phyloP scores from a whole-genome alignment of 2,329 filamentous ascomycete genomes.

The Talaromyces piceae region DNA sequence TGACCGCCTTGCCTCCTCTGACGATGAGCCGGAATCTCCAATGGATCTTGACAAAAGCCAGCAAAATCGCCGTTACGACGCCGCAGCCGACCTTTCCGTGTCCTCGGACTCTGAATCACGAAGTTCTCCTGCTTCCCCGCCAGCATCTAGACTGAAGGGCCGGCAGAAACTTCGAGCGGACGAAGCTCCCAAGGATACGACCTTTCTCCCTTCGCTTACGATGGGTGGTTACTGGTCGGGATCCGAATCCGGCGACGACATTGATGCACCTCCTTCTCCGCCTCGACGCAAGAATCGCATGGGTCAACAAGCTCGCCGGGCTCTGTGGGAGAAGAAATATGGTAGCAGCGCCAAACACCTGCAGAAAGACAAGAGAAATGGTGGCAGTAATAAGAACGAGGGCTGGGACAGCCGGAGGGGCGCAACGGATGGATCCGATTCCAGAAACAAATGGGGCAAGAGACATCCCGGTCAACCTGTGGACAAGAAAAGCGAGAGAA shows the following conservation, averaged over 20 bases:
- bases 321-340: slow-evolving; percentile 56
- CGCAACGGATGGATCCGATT: slow-evolving; percentile 33
- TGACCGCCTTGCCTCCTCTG: slow-evolving; percentile 25
- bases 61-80: slow-evolving; percentile 10
- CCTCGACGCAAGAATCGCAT: slow-evolving; percentile 52
- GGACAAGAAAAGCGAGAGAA: slow-evolving; percentile 5
- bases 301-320: slow-evolving; percentile 55
- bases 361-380: slow-evolving; percentile 8
- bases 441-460: slow-evolving; percentile 18
- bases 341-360: slow-evolving; percentile 53
- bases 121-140: slow-evolving; percentile 19
- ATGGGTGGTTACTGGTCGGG: slow-evolving; percentile 58
- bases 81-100: slow-evolving; percentile 20
- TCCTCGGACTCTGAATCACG: slow-evolving; percentile 30
- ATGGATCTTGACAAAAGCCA: slow-evolving; percentile 12
- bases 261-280: slow-evolving; percentile 31
- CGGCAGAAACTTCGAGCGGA: slow-evolving; percentile 10
- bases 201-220: slow-evolving; percentile 55
- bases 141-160: slow-evolving; percentile 21
- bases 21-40: slow-evolving; percentile 19
- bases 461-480: slow-evolving; percentile 12
- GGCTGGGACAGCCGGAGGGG: slow-evolving; percentile 55
- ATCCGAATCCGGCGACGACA: slow-evolving; percentile 48
- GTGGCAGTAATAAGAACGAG: slow-evolving; percentile 34
- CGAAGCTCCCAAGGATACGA: slow-evolving; percentile 33